These are phyloP conservation scores for Ganoderma sinense DNA, from an alignment of 1,284 basidiomycete species.

Conservation along the genomic window DNA sequence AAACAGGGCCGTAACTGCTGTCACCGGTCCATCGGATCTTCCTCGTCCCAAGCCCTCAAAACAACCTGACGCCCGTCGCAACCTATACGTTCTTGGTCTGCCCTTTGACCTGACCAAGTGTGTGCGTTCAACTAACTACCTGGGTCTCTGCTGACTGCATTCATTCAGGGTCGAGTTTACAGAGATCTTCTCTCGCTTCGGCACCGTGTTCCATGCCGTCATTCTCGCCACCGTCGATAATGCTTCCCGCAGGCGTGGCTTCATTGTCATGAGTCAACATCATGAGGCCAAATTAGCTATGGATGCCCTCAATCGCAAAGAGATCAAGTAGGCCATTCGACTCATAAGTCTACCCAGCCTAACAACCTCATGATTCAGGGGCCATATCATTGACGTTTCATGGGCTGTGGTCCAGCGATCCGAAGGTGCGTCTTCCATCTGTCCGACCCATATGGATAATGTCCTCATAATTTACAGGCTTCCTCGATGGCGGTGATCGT, in stretches of 20 bases:
- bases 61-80: conserved; percentile 65
- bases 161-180: conserved; percentile 62
- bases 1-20: conserved; percentile 45
- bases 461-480: conserved; percentile 52
- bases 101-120: conserved; percentile 82
- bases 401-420: conserved; percentile 87
- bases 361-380: conserved; percentile 47
- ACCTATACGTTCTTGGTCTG: conserved; percentile 81
- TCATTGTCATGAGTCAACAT: conserved; percentile 78
- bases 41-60: conserved; percentile 36
- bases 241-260: conserved; percentile 79
- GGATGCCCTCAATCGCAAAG: conserved; percentile 66
- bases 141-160: background rate
- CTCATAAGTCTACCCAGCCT: background rate
- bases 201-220: conserved; percentile 74
- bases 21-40: conserved; percentile 25
- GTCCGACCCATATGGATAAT: background rate
- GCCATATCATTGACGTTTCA: conserved; percentile 76
- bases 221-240: conserved; percentile 83
- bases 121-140: conserved; percentile 26
- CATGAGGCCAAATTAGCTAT: conserved; percentile 74
- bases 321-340: conserved; percentile 60
- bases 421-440: conserved; percentile 54
- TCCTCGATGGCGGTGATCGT: conserved; percentile 81
- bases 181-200: conserved; percentile 66